Conservation (phyloP, 1,284 basidiomycete genomes). For the Apiotrichum porosum region DNA sequence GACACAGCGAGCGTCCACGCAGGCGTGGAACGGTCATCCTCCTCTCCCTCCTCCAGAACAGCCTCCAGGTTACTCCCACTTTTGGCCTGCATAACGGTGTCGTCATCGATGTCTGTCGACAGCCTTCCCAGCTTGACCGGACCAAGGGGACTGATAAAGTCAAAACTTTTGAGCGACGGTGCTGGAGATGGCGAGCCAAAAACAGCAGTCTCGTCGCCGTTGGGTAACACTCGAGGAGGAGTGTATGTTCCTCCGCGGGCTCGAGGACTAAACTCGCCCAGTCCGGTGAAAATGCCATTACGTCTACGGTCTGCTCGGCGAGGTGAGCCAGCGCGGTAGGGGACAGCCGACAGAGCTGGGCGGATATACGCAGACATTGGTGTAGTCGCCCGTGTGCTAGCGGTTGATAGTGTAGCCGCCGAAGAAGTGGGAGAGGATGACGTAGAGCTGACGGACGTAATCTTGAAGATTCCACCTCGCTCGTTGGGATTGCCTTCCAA, state of each 20-base stretch:
- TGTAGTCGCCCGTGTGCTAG: background rate
- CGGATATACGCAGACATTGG: conserved; percentile 33
- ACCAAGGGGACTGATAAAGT: conserved; percentile 41
- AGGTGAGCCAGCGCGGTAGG: conserved; percentile 33
- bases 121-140: conserved; percentile 14
- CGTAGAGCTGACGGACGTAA: background rate
- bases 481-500: conserved; percentile 13
- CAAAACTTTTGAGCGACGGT: conserved; percentile 32
- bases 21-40: conserved; percentile 4
- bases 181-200: conserved; percentile 11
- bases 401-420: conserved; percentile 4
- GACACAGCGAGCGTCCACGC: conserved; percentile 13
- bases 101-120: conserved; percentile 4
- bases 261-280: conserved; percentile 37
- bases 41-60: conserved; percentile 14
- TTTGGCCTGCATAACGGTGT: conserved; percentile 6
- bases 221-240: conserved; percentile 37
- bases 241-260: conserved; percentile 33
- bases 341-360: conserved; percentile 27
- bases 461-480: conserved; percentile 20
- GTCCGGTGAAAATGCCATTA: conserved; percentile 16
- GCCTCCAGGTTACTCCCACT: conserved; percentile 9
- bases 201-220: conserved; percentile 40
- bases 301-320: conserved; percentile 33
- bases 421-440: background rate